phyloP scores from a whole-genome alignment of 257 asterid genomes.

The Capsicum pubescens region DNA sequence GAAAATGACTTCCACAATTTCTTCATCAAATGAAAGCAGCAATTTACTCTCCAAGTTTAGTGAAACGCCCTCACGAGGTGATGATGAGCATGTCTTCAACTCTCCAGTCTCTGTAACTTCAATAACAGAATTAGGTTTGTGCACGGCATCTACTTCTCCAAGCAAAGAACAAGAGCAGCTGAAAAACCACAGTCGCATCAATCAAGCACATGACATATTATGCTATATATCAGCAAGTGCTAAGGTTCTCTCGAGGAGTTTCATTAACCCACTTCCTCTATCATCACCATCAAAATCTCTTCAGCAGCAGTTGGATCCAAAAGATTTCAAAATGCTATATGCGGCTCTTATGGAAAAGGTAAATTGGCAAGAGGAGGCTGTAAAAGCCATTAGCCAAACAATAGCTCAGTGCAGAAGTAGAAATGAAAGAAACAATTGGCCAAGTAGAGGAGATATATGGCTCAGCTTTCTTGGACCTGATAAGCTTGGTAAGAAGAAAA shows the following conservation, averaged over 20 bases:
- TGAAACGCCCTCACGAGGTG: conserved; percentile 37
- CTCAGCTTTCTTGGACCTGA: conserved; percentile 70
- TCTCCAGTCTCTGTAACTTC: conserved; percentile 74
- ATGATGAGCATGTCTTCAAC: conserved; percentile 35
- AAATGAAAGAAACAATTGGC: conserved; percentile 33
- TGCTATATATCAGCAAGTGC: conserved; percentile 25
- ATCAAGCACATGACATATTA: conserved; percentile 31
- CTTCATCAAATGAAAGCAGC: conserved; percentile 42
- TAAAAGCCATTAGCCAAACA: conserved; percentile 50
- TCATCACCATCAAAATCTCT: conserved; percentile 37
- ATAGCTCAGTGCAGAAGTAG: conserved; percentile 43
- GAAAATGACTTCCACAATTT: conserved; percentile 39
- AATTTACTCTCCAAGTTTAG: conserved; percentile 36
- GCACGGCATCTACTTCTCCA: conserved; percentile 40
- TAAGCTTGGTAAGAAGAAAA: conserved; percentile 63
- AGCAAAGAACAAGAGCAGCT: conserved; percentile 42
- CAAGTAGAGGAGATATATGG: conserved; percentile 64
- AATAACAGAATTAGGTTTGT: conserved; percentile 63
- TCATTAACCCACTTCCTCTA: conserved; percentile 33
- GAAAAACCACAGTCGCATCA: conserved; percentile 24
- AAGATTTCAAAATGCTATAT: conserved; percentile 60
- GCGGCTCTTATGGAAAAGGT: conserved; percentile 57
- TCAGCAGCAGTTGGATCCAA: conserved; percentile 37
- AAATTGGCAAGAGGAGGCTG: conserved; percentile 70
- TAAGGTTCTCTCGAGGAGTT: conserved; percentile 25